Evolutionary conservation across 192 early-diverging fungal genomes (phyloP).

Genomic region (Phlyctochytrium bullatum): DNA sequence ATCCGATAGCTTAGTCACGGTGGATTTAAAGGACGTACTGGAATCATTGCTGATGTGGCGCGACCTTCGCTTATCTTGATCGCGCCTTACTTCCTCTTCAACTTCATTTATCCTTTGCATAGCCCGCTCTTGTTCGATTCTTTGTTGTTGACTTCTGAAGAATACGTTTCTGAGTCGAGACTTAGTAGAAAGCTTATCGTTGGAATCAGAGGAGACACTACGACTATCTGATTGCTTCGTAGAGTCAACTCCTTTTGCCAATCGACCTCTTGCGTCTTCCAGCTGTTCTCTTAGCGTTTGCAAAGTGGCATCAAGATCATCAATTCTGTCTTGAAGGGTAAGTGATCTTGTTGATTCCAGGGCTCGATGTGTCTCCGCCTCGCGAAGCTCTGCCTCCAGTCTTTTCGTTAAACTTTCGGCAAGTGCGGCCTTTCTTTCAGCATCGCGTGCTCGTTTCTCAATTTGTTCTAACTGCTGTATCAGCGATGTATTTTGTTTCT

Average conservation of each 20-base stretch:
- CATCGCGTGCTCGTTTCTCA: no score
- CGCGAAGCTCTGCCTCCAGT: neutral
- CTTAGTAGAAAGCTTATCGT: neutral
- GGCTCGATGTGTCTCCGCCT: constrained; percentile 13
- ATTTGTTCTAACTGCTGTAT: neutral
- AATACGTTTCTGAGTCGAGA: constrained; percentile 9
- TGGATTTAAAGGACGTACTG: constrained; percentile 24
- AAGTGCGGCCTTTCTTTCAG: no score
- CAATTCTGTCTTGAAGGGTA: constrained; percentile 33
- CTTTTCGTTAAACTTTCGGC: no score
- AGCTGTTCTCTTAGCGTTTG: constrained; percentile 22
- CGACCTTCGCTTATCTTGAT: neutral
- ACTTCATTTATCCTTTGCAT: constrained; percentile 19
- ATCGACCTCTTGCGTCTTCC: constrained; percentile 13
- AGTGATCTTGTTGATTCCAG: constrained; percentile 10
- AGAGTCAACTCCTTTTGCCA: neutral
- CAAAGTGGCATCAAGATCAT: constrained; percentile 30
- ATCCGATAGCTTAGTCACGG: constrained; percentile 26
- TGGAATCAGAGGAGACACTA: neutral
- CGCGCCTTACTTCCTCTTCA: constrained; percentile 10
- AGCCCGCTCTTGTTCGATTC: constrained; percentile 12
- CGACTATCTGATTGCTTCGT: neutral
- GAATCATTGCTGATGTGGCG: constrained; percentile 18
- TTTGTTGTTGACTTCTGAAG: constrained; percentile 24
- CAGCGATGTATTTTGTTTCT: neutral